Percentiles rank a stretch among this genome's conserved stretches.
Evolutionary conservation across 345 rosid species (phyloP).

Genomic region (Aegle marmelos): DNA sequence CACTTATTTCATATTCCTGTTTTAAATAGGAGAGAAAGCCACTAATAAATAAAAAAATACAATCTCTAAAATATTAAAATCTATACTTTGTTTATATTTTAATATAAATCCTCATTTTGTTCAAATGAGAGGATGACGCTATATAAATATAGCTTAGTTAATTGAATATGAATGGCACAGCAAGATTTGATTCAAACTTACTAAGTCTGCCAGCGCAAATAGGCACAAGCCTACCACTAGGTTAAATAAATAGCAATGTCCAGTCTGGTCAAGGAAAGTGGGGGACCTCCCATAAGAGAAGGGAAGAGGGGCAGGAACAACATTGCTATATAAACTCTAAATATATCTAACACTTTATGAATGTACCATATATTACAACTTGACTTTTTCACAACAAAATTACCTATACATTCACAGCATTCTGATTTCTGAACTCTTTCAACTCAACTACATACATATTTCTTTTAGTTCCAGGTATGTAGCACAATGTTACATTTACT

Average conservation of each 20-base stretch:
- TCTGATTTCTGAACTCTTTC: neutral
- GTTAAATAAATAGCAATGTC: neutral
- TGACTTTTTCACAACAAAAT: neutral
- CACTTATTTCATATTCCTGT: rapidly evolving
- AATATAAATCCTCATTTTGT: too few species aligned
- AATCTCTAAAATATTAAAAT: too few species aligned
- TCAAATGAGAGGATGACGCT: too few species aligned
- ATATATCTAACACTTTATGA: neutral
- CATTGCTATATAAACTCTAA: neutral
- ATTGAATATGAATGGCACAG: neutral
- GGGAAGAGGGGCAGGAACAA: neutral
- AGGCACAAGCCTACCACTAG: neutral
- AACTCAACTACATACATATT: neutral
- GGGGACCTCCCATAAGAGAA: neutral
- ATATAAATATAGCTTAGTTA: too few species aligned
- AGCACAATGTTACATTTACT: slow-evolving; percentile 7
- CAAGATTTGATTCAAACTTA: neutral
- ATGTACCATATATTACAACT: neutral
- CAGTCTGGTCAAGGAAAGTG: neutral
- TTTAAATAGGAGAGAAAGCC: rapidly evolving
- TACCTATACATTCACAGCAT: neutral
- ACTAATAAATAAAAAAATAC: too few species aligned
- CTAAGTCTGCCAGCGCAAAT: neutral
- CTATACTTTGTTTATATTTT: too few species aligned
- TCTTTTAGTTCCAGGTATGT: neutral